These are phyloP conservation scores for Russula abietina DNA, from an alignment of 768 basidiomycete species.

Conservation along the genomic window DNA sequence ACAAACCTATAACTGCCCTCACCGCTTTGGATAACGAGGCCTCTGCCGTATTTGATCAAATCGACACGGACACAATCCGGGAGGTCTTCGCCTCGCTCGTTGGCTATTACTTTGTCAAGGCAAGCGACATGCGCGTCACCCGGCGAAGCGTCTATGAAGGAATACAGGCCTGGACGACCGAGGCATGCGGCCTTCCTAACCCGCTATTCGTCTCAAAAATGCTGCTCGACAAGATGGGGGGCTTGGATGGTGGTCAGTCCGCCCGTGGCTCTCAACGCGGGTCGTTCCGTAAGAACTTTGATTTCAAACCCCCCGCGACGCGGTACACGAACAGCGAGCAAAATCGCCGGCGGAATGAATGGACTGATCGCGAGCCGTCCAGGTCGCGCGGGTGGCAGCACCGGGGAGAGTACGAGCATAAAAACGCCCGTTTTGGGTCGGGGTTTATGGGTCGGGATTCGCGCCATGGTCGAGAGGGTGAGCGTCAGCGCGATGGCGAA, in stretches of 20 bases:
- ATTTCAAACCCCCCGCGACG: background rate
- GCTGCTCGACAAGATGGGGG: conserved; percentile 20
- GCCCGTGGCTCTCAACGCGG: background rate
- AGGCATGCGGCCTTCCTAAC: conserved; percentile 16
- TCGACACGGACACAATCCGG: conserved; percentile 14
- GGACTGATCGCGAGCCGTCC: background rate
- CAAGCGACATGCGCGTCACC: conserved; percentile 11
- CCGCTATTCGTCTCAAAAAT: conserved; percentile 14
- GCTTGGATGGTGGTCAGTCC: background rate
- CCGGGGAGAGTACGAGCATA: background rate
- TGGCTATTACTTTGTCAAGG: conserved; percentile 18
- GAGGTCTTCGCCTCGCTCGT: conserved; percentile 24
- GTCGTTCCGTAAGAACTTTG: conserved; percentile 3
- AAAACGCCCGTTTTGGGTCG: background rate
- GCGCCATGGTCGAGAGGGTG: background rate
- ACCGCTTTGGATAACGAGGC: conserved; percentile 25
- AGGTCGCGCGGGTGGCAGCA: background rate
- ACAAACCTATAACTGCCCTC: conserved; percentile 5
- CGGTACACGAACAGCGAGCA: conserved; percentile 6
- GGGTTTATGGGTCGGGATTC: conserved; percentile 1
- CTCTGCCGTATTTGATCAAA: conserved; percentile 9
- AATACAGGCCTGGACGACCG: conserved; percentile 22
- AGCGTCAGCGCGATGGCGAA: background rate
- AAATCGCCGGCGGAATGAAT: conserved; percentile 14
- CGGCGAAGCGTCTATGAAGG: conserved; percentile 12